Percentiles rank a stretch among this genome's conserved stretches.
phyloP scores from a whole-genome alignment of 169 alveolate species.

The Cyclospora cayetanensis region DNA sequence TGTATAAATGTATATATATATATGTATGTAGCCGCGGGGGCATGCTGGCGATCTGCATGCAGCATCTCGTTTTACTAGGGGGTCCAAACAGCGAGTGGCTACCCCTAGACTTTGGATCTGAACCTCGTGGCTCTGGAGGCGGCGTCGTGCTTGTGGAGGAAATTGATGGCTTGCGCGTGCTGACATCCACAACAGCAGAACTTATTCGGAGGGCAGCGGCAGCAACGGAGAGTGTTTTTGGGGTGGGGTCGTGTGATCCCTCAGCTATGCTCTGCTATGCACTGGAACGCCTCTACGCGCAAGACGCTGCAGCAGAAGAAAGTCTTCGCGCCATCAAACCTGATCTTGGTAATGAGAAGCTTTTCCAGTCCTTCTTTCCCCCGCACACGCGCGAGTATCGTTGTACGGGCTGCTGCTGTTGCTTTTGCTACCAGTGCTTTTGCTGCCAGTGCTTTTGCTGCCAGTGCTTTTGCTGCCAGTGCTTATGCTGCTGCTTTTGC shows the following conservation, averaged over 20 bases:
- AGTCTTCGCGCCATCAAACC: conserved; percentile 81
- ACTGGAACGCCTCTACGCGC: conserved; percentile 79
- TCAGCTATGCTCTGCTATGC: conserved; percentile 85
- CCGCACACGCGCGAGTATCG: too few relatives aligned
- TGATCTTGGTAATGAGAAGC: too few relatives aligned
- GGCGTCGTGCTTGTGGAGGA: conserved; percentile 74
- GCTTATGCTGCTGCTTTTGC: conserved; percentile 4
- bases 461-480: too few relatives aligned
- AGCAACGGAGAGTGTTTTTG: conserved; percentile 78
- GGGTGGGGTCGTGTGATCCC: conserved; percentile 82
- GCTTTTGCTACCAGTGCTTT: too few relatives aligned
- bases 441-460: too few relatives aligned
- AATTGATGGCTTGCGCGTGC: conserved; percentile 79
- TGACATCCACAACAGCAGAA: conserved; percentile 77
- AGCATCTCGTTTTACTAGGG: conserved; percentile 79
- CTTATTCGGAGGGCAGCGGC: conserved; percentile 77
- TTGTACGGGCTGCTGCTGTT: not conserved
- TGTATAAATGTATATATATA: too few relatives aligned
- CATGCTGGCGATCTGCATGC: conserved; percentile 14
- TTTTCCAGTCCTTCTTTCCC: too few relatives aligned
- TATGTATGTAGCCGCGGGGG: not conserved
- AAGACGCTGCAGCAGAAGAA: conserved; percentile 84
- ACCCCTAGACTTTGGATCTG: conserved; percentile 76
- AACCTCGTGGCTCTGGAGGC: not conserved
- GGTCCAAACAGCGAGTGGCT: conserved; percentile 83